phyloP scores from a whole-genome alignment of 2,329 filamentous ascomycete genomes.

The Fusarium albidum region DNA sequence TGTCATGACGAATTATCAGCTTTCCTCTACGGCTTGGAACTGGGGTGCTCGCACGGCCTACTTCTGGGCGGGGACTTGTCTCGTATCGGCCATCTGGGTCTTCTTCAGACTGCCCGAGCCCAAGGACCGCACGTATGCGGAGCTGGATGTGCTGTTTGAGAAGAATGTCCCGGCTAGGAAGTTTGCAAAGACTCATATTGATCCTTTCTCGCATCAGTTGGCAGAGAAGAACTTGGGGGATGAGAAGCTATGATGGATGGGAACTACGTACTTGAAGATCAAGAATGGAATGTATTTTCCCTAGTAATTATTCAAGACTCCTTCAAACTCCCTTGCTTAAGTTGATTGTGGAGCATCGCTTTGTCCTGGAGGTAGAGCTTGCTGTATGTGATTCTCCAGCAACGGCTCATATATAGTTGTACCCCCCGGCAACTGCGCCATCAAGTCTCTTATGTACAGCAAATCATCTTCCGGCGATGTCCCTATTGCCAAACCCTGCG shows the following conservation, averaged over 20 bases:
- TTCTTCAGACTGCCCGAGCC: constrained; percentile 62
- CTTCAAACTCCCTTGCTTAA: background rate
- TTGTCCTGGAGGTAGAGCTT: constrained; percentile 42
- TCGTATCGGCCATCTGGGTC: constrained; percentile 58
- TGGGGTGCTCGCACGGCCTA: constrained; percentile 58
- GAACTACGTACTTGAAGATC: too few relatives aligned
- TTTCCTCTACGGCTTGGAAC: constrained; percentile 55
- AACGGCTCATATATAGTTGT: constrained; percentile 49
- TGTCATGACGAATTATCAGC: constrained; percentile 58
- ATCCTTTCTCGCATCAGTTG: constrained; percentile 42
- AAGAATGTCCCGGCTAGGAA: constrained; percentile 49
- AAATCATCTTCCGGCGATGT: constrained; percentile 49
- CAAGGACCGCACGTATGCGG: constrained; percentile 55
- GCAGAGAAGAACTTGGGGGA: constrained; percentile 14
- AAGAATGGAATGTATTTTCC: background rate
- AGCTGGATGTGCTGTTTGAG: constrained; percentile 54
- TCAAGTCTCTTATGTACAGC: constrained; percentile 47
- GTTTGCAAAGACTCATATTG: constrained; percentile 49
- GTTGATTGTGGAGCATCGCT: constrained; percentile 2
- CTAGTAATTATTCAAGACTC: too few relatives aligned
- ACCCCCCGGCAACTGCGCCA: constrained; percentile 49
- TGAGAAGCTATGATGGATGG: constrained; percentile 14
- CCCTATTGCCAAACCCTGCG: constrained; percentile 35
- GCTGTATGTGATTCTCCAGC: constrained; percentile 51
- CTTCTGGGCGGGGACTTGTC: constrained; percentile 58